Base-by-base conservation (phyloP, 2,329 filamentous ascomycete genomes). In the Fusarium acutatum region DNA sequence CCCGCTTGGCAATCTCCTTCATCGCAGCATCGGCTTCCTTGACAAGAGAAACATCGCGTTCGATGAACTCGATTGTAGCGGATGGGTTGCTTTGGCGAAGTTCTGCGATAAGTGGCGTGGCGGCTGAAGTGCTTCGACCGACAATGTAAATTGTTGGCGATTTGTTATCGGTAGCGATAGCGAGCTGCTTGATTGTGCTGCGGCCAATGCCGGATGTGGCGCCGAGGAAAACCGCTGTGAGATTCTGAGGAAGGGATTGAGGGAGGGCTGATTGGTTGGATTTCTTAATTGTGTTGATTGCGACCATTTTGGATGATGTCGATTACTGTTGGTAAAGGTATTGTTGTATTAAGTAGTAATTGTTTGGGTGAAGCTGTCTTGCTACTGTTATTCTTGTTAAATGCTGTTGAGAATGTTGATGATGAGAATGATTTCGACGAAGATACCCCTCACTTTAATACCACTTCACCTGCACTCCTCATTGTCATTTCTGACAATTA, bases 11-110 rank as follows among this genome's bases (percentile, higher is more conserved):
- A 52, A 90, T 84, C 30, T 85, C 77, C 7, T 82, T 40, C 58
- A 65, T 77, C 30, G 85, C 87, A 0, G 84, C 81, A 4, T 80
- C 76, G 64, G 88, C 87, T 11, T 88, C 86, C n/a, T 84, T 85
- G 10, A 90, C 79, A 0, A 89, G 80, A 1, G 84, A 85, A 22
- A 87, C 80, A 69, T 90, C 87, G 6, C 80, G 81, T 35, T 85
- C 82, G 32, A 89, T 81, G 72, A 88, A 89, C 26, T 81, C 79
- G 59, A 86, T 81, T 6, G 78, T 79, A 1, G 83, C 87, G 1
- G 80, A 78, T 0, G 84, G 80, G 56, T 87, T 89, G 6, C 83
- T 69, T 7, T 76, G 60, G 11, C 81, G 77, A 6, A 88, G 78
- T 46, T 87, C 85, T 3, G 81, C 78, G 1, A 84, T 77, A 41